Conservation (phyloP, 768 basidiomycete species). For the Tremella fuciformis region DNA sequence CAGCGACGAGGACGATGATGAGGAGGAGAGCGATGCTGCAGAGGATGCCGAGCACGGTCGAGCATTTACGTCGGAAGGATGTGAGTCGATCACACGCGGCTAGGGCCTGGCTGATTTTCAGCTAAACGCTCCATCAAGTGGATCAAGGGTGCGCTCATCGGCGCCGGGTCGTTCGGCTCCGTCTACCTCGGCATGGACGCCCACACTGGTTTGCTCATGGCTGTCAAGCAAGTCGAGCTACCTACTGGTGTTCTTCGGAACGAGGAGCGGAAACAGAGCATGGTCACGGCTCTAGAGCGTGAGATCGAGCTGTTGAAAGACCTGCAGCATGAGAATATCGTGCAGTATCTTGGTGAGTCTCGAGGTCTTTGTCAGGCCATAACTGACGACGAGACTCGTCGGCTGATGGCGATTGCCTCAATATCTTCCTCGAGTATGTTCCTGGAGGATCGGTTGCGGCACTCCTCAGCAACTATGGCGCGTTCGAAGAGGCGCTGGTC, state of each 20-base stretch:
- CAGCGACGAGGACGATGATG: conserved; percentile 53
- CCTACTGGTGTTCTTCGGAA: conserved; percentile 78
- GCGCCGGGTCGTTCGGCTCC: conserved; percentile 90
- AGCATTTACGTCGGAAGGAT: conserved; percentile 60
- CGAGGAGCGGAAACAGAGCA: conserved; percentile 87
- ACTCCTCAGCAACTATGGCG: conserved; percentile 81
- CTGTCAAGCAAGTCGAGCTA: conserved; percentile 94
- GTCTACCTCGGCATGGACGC: conserved; percentile 96
- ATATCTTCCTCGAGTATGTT: conserved; percentile 96
- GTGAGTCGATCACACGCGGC: conserved; percentile 50
- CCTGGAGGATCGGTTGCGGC: conserved; percentile 92
- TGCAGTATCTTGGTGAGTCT: conserved; percentile 86
- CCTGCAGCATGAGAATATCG: conserved; percentile 93
- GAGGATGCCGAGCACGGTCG: conserved; percentile 52
- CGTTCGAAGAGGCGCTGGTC: conserved; percentile 88
- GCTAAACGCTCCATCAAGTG: conserved; percentile 74
- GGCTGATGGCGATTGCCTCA: conserved; percentile 81
- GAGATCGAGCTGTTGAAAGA: conserved; percentile 97
- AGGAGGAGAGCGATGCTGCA: conserved; percentile 27
- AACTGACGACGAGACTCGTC: conserved; percentile 69
- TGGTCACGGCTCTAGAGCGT: conserved; percentile 85
- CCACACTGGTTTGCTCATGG: conserved; percentile 84
- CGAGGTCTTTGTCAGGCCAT: neutral
- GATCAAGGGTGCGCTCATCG: conserved; percentile 95
- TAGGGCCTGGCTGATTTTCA: too few relatives aligned